Percentiles rank a stretch among this genome's conserved stretches.
These are phyloP conservation scores for Rhodotorula diobovata DNA, from an alignment of 768 basidiomycete species.

Conservation along the genomic window DNA sequence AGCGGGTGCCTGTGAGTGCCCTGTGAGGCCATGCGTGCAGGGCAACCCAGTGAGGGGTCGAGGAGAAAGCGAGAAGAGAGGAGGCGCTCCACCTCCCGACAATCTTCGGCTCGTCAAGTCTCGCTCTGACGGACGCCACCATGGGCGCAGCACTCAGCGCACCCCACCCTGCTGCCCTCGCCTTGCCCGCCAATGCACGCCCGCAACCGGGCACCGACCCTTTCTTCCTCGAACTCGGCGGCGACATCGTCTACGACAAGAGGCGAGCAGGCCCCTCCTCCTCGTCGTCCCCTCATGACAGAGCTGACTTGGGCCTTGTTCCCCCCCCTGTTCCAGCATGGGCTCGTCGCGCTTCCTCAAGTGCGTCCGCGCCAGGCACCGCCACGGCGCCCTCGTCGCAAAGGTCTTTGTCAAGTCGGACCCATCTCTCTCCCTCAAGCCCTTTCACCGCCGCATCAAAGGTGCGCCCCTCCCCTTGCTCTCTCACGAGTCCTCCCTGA, in stretches of 20 bases:
- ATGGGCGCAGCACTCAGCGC: conserved; percentile 22
- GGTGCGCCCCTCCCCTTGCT: conserved; percentile 46
- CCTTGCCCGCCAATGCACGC: background rate
- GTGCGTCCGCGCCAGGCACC: conserved; percentile 80
- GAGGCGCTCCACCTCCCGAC: background rate
- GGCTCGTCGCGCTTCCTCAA: conserved; percentile 71
- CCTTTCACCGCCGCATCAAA: conserved; percentile 72
- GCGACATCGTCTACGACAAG: conserved; percentile 84
- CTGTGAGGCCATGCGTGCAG: background rate
- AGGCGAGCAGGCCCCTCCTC: conserved; percentile 55
- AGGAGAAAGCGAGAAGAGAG: background rate
- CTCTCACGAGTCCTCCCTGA: background rate
- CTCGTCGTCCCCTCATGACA: background rate
- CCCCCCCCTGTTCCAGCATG: too few species aligned
- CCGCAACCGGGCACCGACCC: conserved; percentile 6
- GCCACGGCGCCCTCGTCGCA: conserved; percentile 73
- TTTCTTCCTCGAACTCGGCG: conserved; percentile 68
- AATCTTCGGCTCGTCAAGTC: background rate
- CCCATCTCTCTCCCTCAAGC: conserved; percentile 69
- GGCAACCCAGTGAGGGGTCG: background rate
- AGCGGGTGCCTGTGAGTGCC: background rate
- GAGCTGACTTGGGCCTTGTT: background rate
- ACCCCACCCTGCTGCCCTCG: conserved; percentile 1
- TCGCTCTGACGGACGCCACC: background rate
- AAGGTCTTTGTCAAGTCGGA: conserved; percentile 97